These are phyloP conservation scores for Myrmaecium sp. DNA, from an alignment of 2,329 filamentous ascomycete species.

Conservation along the genomic window DNA sequence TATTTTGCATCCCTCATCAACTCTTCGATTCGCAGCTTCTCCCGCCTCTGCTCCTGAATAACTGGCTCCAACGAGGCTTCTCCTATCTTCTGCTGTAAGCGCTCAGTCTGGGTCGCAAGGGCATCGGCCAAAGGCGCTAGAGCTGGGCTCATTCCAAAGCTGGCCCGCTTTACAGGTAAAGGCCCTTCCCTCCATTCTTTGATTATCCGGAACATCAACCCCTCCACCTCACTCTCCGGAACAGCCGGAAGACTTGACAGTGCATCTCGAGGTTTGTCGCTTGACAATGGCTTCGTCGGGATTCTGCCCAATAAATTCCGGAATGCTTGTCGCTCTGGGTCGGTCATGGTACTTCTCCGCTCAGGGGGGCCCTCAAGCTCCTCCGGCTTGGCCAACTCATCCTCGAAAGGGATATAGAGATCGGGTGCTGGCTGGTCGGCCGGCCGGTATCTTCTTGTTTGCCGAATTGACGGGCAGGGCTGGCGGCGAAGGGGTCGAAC, in stretches of 20 bases:
- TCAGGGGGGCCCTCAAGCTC: background rate
- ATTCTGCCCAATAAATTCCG: slow-evolving; percentile 1
- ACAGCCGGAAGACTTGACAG: too few relatives aligned
- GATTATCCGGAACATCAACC: too few relatives aligned
- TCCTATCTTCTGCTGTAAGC: too few relatives aligned
- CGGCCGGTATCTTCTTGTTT: background rate
- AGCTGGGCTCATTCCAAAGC: too few relatives aligned
- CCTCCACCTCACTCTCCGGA: too few relatives aligned
- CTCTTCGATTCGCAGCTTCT: slow-evolving; percentile 35
- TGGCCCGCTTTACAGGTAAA: too few relatives aligned
- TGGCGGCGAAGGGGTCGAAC: background rate
- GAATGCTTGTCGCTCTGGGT: slow-evolving; percentile 18
- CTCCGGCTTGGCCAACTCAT: slow-evolving; percentile 24
- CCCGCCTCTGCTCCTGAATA: slow-evolving; percentile 12
- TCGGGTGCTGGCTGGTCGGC: background rate
- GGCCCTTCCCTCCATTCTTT: too few relatives aligned
- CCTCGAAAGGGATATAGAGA: slow-evolving; percentile 22
- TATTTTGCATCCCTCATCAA: slow-evolving; percentile 38
- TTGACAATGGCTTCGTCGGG: background rate
- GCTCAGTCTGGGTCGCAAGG: background rate
- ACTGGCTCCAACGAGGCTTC: too few relatives aligned
- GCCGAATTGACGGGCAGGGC: background rate
- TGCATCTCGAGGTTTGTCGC: slow-evolving; percentile 5
- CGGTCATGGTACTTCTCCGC: slow-evolving; percentile 18
- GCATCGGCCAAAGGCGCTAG: slow-evolving; percentile 2